A percentile compares a stretch with the other conserved stretches of the same genome.
Evolutionary conservation across 2,329 filamentous ascomycete genomes (phyloP).

Genomic region (Fusarium tuaranense): DNA sequence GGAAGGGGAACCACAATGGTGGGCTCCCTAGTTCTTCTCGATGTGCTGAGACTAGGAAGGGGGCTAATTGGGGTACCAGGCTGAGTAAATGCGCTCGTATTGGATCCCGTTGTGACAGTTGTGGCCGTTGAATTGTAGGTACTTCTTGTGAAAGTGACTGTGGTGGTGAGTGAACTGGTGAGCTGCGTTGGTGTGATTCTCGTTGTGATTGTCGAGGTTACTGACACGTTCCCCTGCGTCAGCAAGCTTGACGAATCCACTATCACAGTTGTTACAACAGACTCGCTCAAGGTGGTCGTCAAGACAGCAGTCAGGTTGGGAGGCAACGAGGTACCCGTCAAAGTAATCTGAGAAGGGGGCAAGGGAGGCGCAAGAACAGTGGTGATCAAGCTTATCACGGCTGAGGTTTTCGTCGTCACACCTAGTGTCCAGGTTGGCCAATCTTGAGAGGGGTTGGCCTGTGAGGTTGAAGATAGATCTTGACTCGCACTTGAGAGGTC

Average conservation of each 20-base stretch:
- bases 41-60: conserved; percentile 19
- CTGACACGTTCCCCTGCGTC: conserved; percentile 5
- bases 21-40: conserved; percentile 18
- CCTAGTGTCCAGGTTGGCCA: conserved; percentile 35
- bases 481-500: conserved; percentile 12
- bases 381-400: not conserved
- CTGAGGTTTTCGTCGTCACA: conserved; percentile 1
- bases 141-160: conserved; percentile 18
- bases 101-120: not conserved
- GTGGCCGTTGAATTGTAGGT: conserved; percentile 24
- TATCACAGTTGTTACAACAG: not conserved
- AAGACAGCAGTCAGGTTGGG: conserved; percentile 1
- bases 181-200: conserved; percentile 10
- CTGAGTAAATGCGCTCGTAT: not conserved
- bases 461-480: not conserved
- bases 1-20: conserved; percentile 27
- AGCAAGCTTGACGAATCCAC: not conserved
- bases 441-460: conserved; percentile 12
- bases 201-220: conserved; percentile 30
- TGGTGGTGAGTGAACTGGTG: conserved; percentile 14
- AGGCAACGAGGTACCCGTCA: conserved; percentile 22
- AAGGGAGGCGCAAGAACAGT: conserved; percentile 11
- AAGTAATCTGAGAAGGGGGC: conserved; percentile 12
- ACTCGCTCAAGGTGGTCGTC: not conserved
- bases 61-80: not conserved